Evolutionary conservation across 345 rosid genomes (phyloP).

Genomic region (Camelina laxa): DNA sequence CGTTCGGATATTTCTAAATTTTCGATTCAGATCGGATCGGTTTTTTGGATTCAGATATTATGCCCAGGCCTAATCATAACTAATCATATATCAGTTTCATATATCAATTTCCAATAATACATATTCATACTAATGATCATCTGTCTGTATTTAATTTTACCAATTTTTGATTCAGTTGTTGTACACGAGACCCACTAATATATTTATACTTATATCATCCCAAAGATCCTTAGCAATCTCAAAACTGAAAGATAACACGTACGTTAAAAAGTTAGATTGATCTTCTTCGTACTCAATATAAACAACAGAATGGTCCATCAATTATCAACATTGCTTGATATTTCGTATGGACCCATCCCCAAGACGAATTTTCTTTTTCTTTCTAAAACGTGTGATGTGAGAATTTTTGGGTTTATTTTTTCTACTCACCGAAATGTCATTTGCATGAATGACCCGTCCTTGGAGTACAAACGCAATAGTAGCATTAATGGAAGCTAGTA

Average conservation of each 20-base stretch:
- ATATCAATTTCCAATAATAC: not conserved
- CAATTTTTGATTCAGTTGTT: not conserved
- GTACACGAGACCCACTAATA: not conserved
- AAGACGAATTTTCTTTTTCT: not conserved
- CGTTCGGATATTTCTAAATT: too few species aligned
- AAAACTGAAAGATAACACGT: not conserved
- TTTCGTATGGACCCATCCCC: not conserved
- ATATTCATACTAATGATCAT: slow-evolving; percentile 5
- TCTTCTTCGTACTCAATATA: not conserved
- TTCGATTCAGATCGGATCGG: too few species aligned
- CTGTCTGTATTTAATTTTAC: not conserved
- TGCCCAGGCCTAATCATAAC: too few species aligned
- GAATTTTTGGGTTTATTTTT: not conserved
- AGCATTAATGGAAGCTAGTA: not conserved
- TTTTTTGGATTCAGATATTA: too few species aligned
- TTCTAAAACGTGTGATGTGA: not conserved
- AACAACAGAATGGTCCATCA: not conserved
- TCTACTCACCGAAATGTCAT: not conserved
- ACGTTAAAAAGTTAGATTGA: not conserved
- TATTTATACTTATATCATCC: not conserved
- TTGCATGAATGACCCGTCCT: not conserved
- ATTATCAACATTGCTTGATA: not conserved
- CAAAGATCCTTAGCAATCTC: not conserved
- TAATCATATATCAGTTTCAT: not conserved
- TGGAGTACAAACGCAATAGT: not conserved